Percentiles rank a stretch among this genome's conserved stretches.
Conservation (phyloP, 2,329 filamentous ascomycete species). For the Aspergillus persii region DNA sequence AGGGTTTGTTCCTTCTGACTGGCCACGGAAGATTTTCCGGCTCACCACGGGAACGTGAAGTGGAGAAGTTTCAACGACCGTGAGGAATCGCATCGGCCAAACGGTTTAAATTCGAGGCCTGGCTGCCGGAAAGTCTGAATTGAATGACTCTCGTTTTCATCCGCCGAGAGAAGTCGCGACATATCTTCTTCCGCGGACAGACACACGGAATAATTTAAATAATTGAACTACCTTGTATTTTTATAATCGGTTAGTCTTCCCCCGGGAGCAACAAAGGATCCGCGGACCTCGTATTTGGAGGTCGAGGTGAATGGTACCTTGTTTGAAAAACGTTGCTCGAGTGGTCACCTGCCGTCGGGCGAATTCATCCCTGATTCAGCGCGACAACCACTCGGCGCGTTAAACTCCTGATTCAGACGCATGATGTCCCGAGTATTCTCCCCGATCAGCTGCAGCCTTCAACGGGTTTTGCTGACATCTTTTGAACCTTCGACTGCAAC, state of each 20-base stretch:
- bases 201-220: not conserved
- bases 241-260: not conserved
- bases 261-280: not conserved
- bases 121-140: not conserved
- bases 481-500: not conserved
- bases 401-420: not conserved
- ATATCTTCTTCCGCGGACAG: not conserved
- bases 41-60: not conserved
- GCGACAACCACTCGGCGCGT: not conserved
- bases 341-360: slow-evolving; percentile 9
- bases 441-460: not conserved
- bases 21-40: not conserved
- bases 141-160: not conserved
- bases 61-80: not conserved
- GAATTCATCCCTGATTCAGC: slow-evolving; percentile 19
- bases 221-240: not conserved
- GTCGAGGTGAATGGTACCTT: slow-evolving; percentile 8
- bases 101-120: not conserved
- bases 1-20: not conserved
- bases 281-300: not conserved
- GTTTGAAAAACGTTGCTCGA: slow-evolving; percentile 8
- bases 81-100: not conserved
- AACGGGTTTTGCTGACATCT: not conserved
- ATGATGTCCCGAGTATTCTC: not conserved
- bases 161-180: not conserved